Conservation (phyloP, 2,329 filamentous ascomycete genomes). For the Cordyceps fumosorosea region DNA sequence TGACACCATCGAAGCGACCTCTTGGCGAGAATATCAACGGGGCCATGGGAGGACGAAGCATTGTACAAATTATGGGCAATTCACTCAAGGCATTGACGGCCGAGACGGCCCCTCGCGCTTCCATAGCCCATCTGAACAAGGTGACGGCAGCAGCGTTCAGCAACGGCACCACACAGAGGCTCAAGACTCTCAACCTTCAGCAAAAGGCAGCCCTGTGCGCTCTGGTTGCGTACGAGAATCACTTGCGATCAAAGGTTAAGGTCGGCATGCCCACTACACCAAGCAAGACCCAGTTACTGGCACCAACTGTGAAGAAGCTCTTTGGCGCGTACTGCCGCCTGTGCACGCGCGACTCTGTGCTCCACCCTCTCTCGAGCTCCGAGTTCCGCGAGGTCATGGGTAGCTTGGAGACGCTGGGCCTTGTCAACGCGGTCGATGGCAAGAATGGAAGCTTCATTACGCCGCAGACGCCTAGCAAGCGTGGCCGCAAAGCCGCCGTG, state of each 20-base stretch:
- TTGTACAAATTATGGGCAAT: constrained; percentile 41
- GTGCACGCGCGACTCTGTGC: constrained; percentile 79
- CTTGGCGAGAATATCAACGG: constrained; percentile 76
- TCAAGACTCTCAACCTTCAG: constrained; percentile 85
- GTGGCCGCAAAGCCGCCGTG: constrained; percentile 56
- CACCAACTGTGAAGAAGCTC: constrained; percentile 75
- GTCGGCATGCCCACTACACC: constrained; percentile 43
- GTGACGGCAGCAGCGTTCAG: constrained; percentile 86
- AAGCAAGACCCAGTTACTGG: constrained; percentile 52
- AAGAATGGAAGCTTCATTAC: constrained; percentile 61
- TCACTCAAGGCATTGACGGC: constrained; percentile 60
- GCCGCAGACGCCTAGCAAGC: constrained; percentile 65
- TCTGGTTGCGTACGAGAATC: constrained; percentile 78
- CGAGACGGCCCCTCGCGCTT: constrained; percentile 79
- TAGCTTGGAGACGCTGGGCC: constrained; percentile 79
- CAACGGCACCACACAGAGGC: constrained; percentile 77
- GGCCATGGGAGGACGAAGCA: constrained; percentile 34
- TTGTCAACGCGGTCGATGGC: constrained; percentile 65
- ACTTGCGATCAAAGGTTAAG: constrained; percentile 47
- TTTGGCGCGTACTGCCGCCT: constrained; percentile 78
- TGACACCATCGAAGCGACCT: constrained; percentile 67
- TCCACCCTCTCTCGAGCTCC: constrained; percentile 82
- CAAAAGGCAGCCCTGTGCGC: constrained; percentile 93
- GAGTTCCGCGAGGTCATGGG: constrained; percentile 92
- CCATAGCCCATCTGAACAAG: constrained; percentile 84